Evolutionary conservation across 495 filamentous ascomycete genomes (phyloP).

Genomic region (Penicillium mononematosum): DNA sequence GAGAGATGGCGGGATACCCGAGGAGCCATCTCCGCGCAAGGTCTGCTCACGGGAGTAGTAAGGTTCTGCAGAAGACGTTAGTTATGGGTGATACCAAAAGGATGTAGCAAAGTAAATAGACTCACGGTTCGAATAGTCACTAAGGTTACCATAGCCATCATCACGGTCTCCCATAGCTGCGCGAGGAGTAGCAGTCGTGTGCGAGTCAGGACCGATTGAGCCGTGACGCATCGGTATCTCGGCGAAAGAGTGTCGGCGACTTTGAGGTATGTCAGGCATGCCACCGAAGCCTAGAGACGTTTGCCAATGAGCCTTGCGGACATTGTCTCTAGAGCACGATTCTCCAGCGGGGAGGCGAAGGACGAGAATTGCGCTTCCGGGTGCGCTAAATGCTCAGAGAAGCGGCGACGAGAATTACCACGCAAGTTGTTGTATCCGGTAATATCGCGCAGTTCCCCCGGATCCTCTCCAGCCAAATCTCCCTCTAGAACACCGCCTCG

Average conservation of each 20-base stretch:
- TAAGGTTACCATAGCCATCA: constrained; percentile 38
- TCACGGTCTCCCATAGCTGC: constrained; percentile 38
- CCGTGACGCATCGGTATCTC: constrained; percentile 69
- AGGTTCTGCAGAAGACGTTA: constrained; percentile 40
- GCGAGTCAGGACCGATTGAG: constrained; percentile 65
- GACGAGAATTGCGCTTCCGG: constrained; percentile 54
- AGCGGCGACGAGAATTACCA: constrained; percentile 51
- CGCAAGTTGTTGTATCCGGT: constrained; percentile 47
- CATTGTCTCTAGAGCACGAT: constrained; percentile 71
- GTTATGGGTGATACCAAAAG: not conserved
- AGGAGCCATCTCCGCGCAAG: constrained; percentile 41
- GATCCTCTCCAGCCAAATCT: constrained; percentile 68
- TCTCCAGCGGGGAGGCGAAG: constrained; percentile 57
- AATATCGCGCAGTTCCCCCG: constrained; percentile 62
- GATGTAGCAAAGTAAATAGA: not conserved
- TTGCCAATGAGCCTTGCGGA: constrained; percentile 85
- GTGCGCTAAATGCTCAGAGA: constrained; percentile 61
- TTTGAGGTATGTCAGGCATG: constrained; percentile 70
- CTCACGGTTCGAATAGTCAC: constrained; percentile 26
- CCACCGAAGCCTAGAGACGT: constrained; percentile 79
- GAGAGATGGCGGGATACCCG: constrained; percentile 42
- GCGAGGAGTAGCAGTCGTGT: constrained; percentile 29
- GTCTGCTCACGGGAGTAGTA: constrained; percentile 51
- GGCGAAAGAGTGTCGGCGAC: constrained; percentile 96
- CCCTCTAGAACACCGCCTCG: constrained; percentile 68